These are phyloP conservation scores for Ceratobasidium sp. DNA, from an alignment of 1,284 basidiomycete species.

Conservation along the genomic window DNA sequence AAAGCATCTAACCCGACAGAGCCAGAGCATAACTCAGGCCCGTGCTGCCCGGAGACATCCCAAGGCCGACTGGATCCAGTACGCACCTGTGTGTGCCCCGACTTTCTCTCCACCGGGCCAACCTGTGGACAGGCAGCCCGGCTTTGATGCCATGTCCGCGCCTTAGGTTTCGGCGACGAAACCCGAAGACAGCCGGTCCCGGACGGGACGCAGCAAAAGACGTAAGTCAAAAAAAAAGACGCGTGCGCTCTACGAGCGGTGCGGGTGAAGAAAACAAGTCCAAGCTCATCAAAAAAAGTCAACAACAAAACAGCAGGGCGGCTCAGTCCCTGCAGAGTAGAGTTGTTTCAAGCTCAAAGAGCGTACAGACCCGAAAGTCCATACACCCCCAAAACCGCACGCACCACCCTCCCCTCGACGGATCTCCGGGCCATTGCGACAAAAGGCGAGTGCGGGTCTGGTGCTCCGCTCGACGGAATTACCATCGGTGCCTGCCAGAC, in stretches of 20 bases:
- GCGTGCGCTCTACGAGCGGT: slow-evolving; percentile 16
- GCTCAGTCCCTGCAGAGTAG: slow-evolving; percentile 43
- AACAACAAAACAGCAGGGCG: slow-evolving; percentile 2
- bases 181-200: too few relatives aligned
- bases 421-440: slow-evolving; percentile 31
- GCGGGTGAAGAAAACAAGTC: slow-evolving; percentile 24
- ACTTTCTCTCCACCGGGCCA: too few relatives aligned
- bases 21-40: too few relatives aligned
- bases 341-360: slow-evolving; percentile 43
- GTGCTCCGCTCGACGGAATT: slow-evolving; percentile 42
- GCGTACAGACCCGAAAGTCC: too few relatives aligned
- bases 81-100: too few relatives aligned
- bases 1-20: not conserved
- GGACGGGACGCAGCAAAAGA: too few relatives aligned
- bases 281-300: not conserved
- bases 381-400: not conserved
- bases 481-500: slow-evolving; percentile 43
- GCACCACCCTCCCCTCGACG: slow-evolving; percentile 35
- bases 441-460: slow-evolving; percentile 40
- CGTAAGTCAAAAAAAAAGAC: too few relatives aligned
- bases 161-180: too few relatives aligned
- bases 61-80: too few relatives aligned
- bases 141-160: too few relatives aligned
- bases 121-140: too few relatives aligned
- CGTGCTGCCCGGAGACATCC: too few relatives aligned